Base-by-base conservation (phyloP, 805 yeast genomes). In the Candida hispaniensis region DNA sequence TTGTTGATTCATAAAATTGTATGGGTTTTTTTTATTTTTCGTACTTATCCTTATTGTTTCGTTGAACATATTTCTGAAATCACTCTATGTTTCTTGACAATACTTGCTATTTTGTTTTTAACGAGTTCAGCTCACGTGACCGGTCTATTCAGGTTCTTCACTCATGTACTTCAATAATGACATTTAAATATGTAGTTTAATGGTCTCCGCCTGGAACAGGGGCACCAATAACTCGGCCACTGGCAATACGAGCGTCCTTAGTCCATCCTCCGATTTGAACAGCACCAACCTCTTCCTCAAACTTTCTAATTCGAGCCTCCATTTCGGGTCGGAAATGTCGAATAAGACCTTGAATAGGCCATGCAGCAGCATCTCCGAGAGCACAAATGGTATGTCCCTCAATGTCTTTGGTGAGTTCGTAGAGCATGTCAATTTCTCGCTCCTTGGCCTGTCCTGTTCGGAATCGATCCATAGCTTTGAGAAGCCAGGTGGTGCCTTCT, bases 361-460 rank as follows among this genome's bases (percentile, higher is more conserved):
- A 81, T 18, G 91, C 85, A 40, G 93, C 83, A 19, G 94, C 94
- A 54, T 81, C 94, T 41, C 94, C 94, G 52, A 81, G 67, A 18
- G 93, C 94, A 64, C 94, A 81, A 51, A 81, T 81, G 34, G 93
- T 80, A 61, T 82, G 94, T 32, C 93, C 93, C 61, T 82, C 93
- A 48, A 81, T 73, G 57, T 80, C 83, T 63, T 80, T 79, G 42
- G 86, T 75, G 49, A 82, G 72, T 62, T 82, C 94, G 50, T 71
- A 67, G 41, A 83, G 73, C 80, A 73, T 73, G 53, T 82, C 94
- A 49, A 82, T 82, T 59, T 82, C 94, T 46, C 71, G 71, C 51
- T 69, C 75, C 42, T 69, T 67, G 29, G 91, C 93, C 63, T 80
- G 91, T 33, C 94, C 94, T 41, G 60, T 59, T 43, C 64, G 71